Percentiles rank a stretch among this genome's conserved stretches.
These are phyloP conservation scores for Fimicolochytrium jonesii DNA, from an alignment of 192 early-diverging fungal genomes.

Conservation along the genomic window DNA sequence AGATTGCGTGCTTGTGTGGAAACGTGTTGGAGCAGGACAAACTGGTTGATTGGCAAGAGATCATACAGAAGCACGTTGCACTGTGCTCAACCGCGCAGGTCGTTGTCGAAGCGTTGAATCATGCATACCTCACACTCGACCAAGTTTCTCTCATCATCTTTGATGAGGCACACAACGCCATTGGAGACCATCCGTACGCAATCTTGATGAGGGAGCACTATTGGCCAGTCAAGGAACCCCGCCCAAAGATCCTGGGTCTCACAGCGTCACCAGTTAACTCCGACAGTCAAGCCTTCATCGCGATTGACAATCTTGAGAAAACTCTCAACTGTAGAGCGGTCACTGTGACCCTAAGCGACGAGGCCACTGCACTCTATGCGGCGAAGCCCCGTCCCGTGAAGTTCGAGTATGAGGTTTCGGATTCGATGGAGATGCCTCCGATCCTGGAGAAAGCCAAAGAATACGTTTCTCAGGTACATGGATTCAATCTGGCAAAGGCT, in stretches of 20 bases:
- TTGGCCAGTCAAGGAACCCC: slow-evolving; percentile 29
- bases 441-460: not conserved
- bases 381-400: slow-evolving; percentile 29
- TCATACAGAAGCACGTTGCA: slow-evolving; percentile 60
- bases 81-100: slow-evolving; percentile 87
- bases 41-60: slow-evolving; percentile 1
- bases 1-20: slow-evolving; percentile 64
- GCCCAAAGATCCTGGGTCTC: slow-evolving; percentile 88
- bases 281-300: slow-evolving; percentile 16
- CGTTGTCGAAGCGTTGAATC: slow-evolving; percentile 70
- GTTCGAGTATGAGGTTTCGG: slow-evolving; percentile 11
- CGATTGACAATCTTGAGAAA: slow-evolving; percentile 37
- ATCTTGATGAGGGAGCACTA: slow-evolving; percentile 85
- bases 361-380: slow-evolving; percentile 15
- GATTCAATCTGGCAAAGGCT: slow-evolving; percentile 33
- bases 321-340: slow-evolving; percentile 36
- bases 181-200: slow-evolving; percentile 68
- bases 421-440: not conserved
- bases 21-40: slow-evolving; percentile 47
- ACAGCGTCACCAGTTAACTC: slow-evolving; percentile 80
- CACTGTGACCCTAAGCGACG: slow-evolving; percentile 16
- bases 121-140: slow-evolving; percentile 59
- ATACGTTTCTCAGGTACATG: not conserved
- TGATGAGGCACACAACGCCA: slow-evolving; percentile 92
- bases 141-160: slow-evolving; percentile 82